Base-by-base conservation (phyloP, 2,329 filamentous ascomycete species). In the Microsporum audouinii region DNA sequence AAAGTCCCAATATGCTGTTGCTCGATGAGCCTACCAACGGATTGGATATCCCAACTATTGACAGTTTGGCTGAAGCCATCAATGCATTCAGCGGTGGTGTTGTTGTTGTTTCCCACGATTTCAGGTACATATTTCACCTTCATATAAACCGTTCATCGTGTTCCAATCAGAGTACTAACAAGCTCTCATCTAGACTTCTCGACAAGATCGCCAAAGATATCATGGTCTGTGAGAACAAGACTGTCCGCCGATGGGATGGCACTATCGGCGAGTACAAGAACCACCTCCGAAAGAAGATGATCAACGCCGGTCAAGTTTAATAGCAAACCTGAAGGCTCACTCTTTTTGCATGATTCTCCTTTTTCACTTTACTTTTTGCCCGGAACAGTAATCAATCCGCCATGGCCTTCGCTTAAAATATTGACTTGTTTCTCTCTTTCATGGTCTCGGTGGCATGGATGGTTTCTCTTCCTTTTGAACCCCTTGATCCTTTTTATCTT, bases 191-290 rank as follows among this genome's bases (percentile, higher is more conserved):
- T 69, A 95, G 92, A 82, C 82, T 99, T 71, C 86, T 99, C 67
- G 94, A 99, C 84, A 96, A 96, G 83, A 97, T 99, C 75, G 94
- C 94, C 69, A 99, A 99, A 84, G 90, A 99, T 77, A 99, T 99
- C 77, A 86, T 99, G 79, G 94, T 99, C 61, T 99, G 95, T 78
- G 94, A 99, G 80, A 91, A 99, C 85, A 91, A 91, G 83, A 91
- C 91, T 12, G 91, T 97, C 69, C 86, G 83, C 69, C 79, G 84
- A 70, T 99, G 94, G 94, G 86, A 92, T 65, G 92, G 92, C 70
- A 80, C 78, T 66, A 99, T 99, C 71, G 87, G 87, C 68, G 86
- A 91, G 63, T 99, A 99, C 89, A 99, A 99, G 89, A 89, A 95
- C 80, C 85, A 96, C 79, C 84, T 99, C 71, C 87, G 92, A 75